A percentile compares a stretch with the other conserved stretches of the same genome.
Evolutionary conservation across 805 yeast species (phyloP).

Genomic region (Limtongozyma cylindracea): DNA sequence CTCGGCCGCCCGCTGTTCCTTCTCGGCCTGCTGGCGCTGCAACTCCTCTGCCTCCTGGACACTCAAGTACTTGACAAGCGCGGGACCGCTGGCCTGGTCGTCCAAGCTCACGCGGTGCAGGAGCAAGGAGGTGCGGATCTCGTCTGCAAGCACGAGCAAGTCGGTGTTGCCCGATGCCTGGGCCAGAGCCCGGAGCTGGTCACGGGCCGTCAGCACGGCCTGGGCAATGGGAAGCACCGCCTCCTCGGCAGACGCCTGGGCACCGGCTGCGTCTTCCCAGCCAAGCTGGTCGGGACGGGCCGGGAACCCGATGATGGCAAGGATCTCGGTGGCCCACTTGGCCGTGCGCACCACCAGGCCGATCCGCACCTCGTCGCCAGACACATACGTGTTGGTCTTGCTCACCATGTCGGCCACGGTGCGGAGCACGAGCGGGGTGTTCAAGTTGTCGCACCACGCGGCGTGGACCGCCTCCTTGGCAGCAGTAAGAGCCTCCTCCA

Average conservation of each 20-base stretch:
- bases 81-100: conserved; percentile 64
- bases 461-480: conserved; percentile 38
- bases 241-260: conserved; percentile 23
- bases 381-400: conserved; percentile 45
- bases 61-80: conserved; percentile 62
- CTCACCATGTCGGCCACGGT: conserved; percentile 42
- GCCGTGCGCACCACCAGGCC: conserved; percentile 45
- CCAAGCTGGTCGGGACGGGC: conserved; percentile 50
- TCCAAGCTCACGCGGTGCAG: conserved; percentile 66
- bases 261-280: conserved; percentile 28
- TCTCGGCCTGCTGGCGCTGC: conserved; percentile 24
- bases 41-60: conserved; percentile 44
- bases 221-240: conserved; percentile 58
- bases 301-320: conserved; percentile 55
- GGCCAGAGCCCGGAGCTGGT: conserved; percentile 50
- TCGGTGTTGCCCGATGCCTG: conserved; percentile 29
- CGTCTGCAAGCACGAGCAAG: conserved; percentile 49
- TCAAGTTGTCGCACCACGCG: conserved; percentile 73
- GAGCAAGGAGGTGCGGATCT: conserved; percentile 44
- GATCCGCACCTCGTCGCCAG: conserved; percentile 20
- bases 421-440: conserved; percentile 56
- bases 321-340: conserved; percentile 42
- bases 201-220: conserved; percentile 59
- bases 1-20: conserved; percentile 25
- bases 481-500: conserved; percentile 20